These are phyloP conservation scores for Fibroporia radiculosa DNA, from an alignment of 768 basidiomycete genomes.

Conservation along the genomic window DNA sequence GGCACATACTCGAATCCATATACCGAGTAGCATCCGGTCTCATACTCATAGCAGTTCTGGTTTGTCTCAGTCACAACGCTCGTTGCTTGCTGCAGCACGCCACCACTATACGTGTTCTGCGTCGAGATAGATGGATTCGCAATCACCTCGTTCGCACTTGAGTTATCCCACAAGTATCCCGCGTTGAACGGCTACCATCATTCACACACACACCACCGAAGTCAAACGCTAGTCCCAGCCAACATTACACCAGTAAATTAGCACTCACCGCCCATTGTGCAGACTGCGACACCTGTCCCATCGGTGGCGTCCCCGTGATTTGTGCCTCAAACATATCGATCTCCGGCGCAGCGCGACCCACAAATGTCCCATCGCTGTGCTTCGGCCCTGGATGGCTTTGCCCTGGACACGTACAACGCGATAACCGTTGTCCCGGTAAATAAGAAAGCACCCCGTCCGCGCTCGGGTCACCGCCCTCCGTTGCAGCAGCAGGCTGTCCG, in stretches of 20 bases:
- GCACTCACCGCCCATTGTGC: slow-evolving; percentile 72
- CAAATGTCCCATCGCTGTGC: slow-evolving; percentile 62
- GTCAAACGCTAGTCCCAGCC: background rate
- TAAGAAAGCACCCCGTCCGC: slow-evolving; percentile 58
- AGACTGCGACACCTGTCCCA: slow-evolving; percentile 70
- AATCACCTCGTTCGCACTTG: slow-evolving; percentile 50
- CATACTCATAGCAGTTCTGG: slow-evolving; percentile 59
- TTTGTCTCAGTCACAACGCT: slow-evolving; percentile 66
- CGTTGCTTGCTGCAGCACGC: slow-evolving; percentile 69
- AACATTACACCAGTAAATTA: too few relatives aligned
- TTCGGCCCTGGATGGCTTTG: slow-evolving; percentile 86
- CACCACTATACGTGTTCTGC: slow-evolving; percentile 63
- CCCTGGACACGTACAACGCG: slow-evolving; percentile 80
- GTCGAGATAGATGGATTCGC: slow-evolving; percentile 42
- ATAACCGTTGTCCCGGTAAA: slow-evolving; percentile 82
- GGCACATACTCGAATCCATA: slow-evolving; percentile 71
- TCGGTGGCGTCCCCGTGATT: slow-evolving; percentile 37
- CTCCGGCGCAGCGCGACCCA: slow-evolving; percentile 81
- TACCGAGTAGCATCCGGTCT: slow-evolving; percentile 52
- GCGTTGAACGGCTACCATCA: slow-evolving; percentile 79
- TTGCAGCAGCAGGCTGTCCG: slow-evolving; percentile 53
- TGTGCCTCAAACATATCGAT: slow-evolving; percentile 89
- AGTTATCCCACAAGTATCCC: slow-evolving; percentile 62
- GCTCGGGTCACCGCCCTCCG: slow-evolving; percentile 48
- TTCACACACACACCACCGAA: slow-evolving; percentile 2